Evolutionary conservation across 2,329 filamentous ascomycete species (phyloP).

Genomic region (Diplodia mutila): DNA sequence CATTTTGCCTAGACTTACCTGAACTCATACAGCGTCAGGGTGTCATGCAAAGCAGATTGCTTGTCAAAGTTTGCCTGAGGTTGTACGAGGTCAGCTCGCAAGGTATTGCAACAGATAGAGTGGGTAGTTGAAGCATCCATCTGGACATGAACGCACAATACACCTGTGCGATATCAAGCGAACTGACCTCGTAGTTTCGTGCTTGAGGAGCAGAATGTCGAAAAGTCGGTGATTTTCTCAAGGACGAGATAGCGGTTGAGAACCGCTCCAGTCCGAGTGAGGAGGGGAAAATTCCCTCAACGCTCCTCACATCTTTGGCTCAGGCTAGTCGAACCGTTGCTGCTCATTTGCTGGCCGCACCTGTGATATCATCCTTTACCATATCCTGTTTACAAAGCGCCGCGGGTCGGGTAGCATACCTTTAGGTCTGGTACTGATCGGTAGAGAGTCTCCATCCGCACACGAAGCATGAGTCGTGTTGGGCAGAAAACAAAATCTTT

Average conservation of each 20-base stretch:
- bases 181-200: neutral
- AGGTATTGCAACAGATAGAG: too few relatives aligned
- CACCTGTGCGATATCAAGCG: too few relatives aligned
- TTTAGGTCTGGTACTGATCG: neutral
- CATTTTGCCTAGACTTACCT: neutral
- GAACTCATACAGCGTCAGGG: neutral
- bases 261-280: neutral
- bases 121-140: too few relatives aligned
- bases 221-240: neutral
- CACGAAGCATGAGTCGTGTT: neutral
- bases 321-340: neutral
- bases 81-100: too few relatives aligned
- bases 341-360: neutral
- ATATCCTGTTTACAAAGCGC: neutral
- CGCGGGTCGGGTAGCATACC: neutral
- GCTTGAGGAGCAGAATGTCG: neutral
- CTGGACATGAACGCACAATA: too few relatives aligned
- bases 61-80: neutral
- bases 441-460: neutral
- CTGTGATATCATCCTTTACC: neutral
- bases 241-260: neutral
- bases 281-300: neutral
- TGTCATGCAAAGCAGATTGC: neutral
- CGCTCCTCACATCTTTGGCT: neutral
- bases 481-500: neutral